These are phyloP conservation scores for Backusella mclennaniae DNA, from an alignment of 192 early-diverging fungal genomes.

Conservation along the genomic window DNA sequence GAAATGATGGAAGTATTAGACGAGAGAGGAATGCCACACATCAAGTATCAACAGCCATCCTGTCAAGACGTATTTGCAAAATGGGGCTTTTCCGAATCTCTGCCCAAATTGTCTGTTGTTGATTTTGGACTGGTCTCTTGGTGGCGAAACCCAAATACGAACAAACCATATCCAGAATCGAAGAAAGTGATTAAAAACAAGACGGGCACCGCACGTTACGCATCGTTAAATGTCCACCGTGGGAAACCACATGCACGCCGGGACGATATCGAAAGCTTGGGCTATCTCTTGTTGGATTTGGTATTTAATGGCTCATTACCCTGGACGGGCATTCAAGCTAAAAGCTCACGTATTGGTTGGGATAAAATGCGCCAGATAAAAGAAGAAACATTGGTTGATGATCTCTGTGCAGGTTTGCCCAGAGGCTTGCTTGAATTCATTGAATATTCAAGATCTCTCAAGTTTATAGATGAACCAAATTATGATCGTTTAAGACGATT, in stretches of 20 bases:
- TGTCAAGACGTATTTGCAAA: constrained; percentile 24
- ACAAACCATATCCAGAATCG: constrained; percentile 42
- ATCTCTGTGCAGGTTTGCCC: constrained; percentile 74
- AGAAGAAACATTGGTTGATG: constrained; percentile 61
- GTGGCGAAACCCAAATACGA: constrained; percentile 43
- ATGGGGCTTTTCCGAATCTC: constrained; percentile 12
- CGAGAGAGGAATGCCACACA: not conserved
- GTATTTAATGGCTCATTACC: constrained; percentile 65
- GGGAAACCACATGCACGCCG: constrained; percentile 80
- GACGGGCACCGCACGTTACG: constrained; percentile 84
- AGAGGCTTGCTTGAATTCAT: constrained; percentile 69
- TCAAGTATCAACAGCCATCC: constrained; percentile 2
- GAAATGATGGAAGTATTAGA: constrained; percentile 22
- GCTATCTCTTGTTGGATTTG: constrained; percentile 83
- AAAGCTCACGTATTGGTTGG: constrained; percentile 84
- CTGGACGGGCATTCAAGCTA: constrained; percentile 86
- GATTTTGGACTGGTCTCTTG: constrained; percentile 52
- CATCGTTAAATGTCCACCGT: constrained; percentile 79
- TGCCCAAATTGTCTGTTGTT: constrained; percentile 48
- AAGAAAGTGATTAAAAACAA: constrained; percentile 43
- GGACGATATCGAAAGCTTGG: constrained; percentile 84
- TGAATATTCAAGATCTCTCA: constrained; percentile 68
- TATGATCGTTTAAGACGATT: constrained; percentile 65
- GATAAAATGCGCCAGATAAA: constrained; percentile 84
- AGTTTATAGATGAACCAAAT: constrained; percentile 78